phyloP scores from a whole-genome alignment of 148 eudicot genomes.

The Pharnaceum exiguum region DNA sequence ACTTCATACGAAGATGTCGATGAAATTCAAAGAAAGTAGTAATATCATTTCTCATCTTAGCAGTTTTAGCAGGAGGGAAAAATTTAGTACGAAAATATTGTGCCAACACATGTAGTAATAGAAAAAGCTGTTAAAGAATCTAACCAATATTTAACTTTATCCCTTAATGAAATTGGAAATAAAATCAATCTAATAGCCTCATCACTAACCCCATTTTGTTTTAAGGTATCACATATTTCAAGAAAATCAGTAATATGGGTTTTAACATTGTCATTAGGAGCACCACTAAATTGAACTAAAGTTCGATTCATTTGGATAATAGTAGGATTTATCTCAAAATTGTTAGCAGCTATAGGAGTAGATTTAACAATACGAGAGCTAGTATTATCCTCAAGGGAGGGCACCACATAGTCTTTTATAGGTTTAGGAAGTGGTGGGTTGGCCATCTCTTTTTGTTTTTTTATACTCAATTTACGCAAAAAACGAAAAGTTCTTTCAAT shows the following conservation, averaged over 20 bases:
- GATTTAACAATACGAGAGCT: background rate
- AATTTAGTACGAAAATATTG: background rate
- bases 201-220: background rate
- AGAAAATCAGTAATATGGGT: background rate
- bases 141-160: background rate
- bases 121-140: background rate
- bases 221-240: background rate
- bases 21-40: background rate
- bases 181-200: background rate
- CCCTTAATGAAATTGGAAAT: background rate
- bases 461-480: background rate
- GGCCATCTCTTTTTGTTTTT: background rate
- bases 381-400: background rate
- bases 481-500: too few relatives aligned
- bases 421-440: background rate
- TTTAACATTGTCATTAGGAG: background rate
- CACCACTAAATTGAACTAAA: background rate
- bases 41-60: conserved; percentile 1
- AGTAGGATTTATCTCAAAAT: background rate
- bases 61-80: background rate
- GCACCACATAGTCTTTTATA: background rate
- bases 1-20: background rate
- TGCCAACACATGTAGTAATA: background rate
- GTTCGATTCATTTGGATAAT: background rate
- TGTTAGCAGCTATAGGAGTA: background rate